Base-by-base conservation (phyloP, 768 basidiomycete species). In the Leccinum fibrillosum region DNA sequence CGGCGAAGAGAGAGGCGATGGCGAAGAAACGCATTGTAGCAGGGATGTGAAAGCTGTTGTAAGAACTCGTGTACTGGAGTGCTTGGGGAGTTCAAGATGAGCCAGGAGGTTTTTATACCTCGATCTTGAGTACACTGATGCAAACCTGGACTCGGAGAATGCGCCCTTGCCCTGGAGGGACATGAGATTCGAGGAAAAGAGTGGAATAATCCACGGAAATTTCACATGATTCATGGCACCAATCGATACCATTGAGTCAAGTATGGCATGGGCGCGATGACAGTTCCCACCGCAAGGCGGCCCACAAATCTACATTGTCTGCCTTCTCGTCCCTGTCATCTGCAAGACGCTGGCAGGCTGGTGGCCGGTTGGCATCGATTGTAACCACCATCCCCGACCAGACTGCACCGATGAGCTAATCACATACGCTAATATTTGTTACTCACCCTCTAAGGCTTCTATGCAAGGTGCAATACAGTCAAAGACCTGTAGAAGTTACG, bases 31-130 rank as follows among this genome's bases (percentile, higher is more conserved):
- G 55, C 64, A 65, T 61, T 21, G 35, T 52, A 49, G 19, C 1
- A 28, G 28, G 48, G 7, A 37, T 25, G 23, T 15, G 2, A 52
- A 56, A 6, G 39, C 8, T 7, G 52, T 51, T 28, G 35, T 47
- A 52, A 54, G 59, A 52, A 61, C 49, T 56, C 45, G 62, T 39
- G 49, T 30, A 19, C 6, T 53, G 12, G 51, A 60, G 62, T 60
- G 49, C 49, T 64, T 61, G 58, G n/a, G 54, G 21, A 1, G 19
- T 48, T 52, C 42, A 13, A 39, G 48, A 32, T 26, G 7, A 34
- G 11, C 19, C n/a, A 30, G 10, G 19, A 37, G 58, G 49, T 55
- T 64, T 60, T 57, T 58, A 58, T 64, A 64, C 45, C 52, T 57
- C n/a, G 28, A 23, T 26, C n/a, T 5, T 37, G 30, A 37, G 48